A percentile compares a stretch with the other conserved stretches of the same genome.
Evolutionary conservation across 495 filamentous ascomycete genomes (phyloP).

Genomic region (Xylaria nigripes): DNA sequence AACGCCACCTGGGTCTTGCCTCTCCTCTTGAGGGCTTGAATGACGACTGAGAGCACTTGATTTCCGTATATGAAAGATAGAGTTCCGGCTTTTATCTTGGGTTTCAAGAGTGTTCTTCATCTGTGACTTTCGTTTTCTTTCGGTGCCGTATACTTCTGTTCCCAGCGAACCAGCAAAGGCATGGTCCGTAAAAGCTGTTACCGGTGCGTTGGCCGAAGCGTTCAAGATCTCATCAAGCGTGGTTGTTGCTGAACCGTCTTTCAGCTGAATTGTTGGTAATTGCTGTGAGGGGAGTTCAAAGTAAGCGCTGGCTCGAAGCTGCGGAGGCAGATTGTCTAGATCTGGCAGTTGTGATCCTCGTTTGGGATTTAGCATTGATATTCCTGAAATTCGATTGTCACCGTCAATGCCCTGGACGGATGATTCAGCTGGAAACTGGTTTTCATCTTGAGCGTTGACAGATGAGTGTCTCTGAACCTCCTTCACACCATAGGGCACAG

Average conservation of each 20-base stretch:
- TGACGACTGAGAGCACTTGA: conserved; percentile 21
- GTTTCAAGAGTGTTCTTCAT: conserved; percentile 20
- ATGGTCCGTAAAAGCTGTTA: conserved; percentile 91
- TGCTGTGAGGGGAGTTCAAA: conserved; percentile 63
- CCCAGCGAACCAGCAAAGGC: conserved; percentile 68
- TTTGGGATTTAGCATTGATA: conserved; percentile 24
- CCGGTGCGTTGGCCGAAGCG: conserved; percentile 88
- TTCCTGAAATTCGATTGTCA: conserved; percentile 13
- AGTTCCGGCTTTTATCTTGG: conserved; percentile 29
- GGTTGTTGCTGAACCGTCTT: conserved; percentile 71
- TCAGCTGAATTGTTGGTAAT: conserved; percentile 52
- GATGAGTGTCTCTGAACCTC: not conserved
- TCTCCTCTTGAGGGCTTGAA: conserved; percentile 18
- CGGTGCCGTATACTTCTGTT: conserved; percentile 52
- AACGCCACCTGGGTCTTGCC: conserved; percentile 16
- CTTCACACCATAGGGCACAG: not conserved
- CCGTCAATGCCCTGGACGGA: conserved; percentile 9
- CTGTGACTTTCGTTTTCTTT: conserved; percentile 35
- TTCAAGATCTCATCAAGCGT: conserved; percentile 91
- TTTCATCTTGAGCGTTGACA: conserved; percentile 2
- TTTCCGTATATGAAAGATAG: conserved; percentile 30
- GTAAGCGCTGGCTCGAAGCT: conserved; percentile 82
- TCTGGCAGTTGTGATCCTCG: conserved; percentile 33
- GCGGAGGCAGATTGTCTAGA: conserved; percentile 60
- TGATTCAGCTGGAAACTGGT: conserved; percentile 4